Percentiles rank a stretch among this genome's conserved stretches.
phyloP scores from a whole-genome alignment of 768 basidiomycete genomes.

The Boletus subcaerulescens region DNA sequence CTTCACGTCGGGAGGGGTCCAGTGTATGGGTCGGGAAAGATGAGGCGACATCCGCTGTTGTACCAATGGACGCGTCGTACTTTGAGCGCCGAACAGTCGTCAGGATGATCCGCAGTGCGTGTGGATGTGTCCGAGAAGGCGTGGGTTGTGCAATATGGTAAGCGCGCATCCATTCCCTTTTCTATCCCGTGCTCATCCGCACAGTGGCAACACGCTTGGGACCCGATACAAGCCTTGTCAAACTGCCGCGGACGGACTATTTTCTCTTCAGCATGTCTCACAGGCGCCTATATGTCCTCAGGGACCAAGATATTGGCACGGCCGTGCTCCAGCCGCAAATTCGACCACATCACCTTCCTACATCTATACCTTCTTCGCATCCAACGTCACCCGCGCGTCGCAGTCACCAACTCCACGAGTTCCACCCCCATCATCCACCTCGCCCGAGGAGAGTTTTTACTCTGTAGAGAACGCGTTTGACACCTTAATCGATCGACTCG shows the following conservation, averaged over 20 bases:
- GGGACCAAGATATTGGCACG: slow-evolving; percentile 43
- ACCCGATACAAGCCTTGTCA: slow-evolving; percentile 60
- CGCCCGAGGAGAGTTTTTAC: slow-evolving; percentile 20
- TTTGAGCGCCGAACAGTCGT: slow-evolving; percentile 50
- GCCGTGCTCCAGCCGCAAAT: slow-evolving; percentile 13
- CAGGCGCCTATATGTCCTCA: slow-evolving; percentile 35
- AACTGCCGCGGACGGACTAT: slow-evolving; percentile 48
- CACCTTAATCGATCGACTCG: slow-evolving; percentile 40
- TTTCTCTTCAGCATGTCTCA: slow-evolving; percentile 22
- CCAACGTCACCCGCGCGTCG: slow-evolving; percentile 38
- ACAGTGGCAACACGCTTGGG: slow-evolving; percentile 63
- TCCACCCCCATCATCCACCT: background rate
- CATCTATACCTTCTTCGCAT: slow-evolving; percentile 49
- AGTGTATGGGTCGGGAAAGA: slow-evolving; percentile 59
- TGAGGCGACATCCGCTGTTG: slow-evolving; percentile 49
- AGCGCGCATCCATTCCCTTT: slow-evolving; percentile 23
- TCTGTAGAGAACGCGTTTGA: slow-evolving; percentile 28
- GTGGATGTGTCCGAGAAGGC: slow-evolving; percentile 67
- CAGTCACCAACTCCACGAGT: slow-evolving; percentile 6
- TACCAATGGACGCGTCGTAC: slow-evolving; percentile 55
- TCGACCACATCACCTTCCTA: slow-evolving; percentile 19
- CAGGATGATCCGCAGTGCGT: slow-evolving; percentile 52
- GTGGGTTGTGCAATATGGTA: slow-evolving; percentile 63
- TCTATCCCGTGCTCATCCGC: slow-evolving; percentile 8
- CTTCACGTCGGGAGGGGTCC: slow-evolving; percentile 48